Percentiles rank a stretch among this genome's conserved stretches.
Evolutionary conservation across 768 basidiomycete species (phyloP).

Genomic region (Tulasnella calospora): DNA sequence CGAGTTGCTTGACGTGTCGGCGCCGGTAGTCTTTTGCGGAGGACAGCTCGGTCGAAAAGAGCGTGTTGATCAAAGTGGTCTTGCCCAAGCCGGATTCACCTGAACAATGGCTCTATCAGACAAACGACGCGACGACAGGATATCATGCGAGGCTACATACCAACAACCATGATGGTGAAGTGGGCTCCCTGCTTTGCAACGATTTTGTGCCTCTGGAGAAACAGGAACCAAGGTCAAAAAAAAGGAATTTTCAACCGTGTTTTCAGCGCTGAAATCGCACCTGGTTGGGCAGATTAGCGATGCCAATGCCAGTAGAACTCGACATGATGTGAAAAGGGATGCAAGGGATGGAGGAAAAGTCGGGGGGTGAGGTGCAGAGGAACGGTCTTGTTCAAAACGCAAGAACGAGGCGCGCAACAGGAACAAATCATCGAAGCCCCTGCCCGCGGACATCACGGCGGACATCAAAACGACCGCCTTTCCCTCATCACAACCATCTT

Average conservation of each 20-base stretch:
- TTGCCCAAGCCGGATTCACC: slow-evolving; percentile 97
- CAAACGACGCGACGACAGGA: background rate
- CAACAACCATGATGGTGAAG: slow-evolving; percentile 99
- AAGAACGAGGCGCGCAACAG: background rate
- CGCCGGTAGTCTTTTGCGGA: slow-evolving; percentile 82
- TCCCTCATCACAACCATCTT: background rate
- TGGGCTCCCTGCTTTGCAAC: slow-evolving; percentile 95
- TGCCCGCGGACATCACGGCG: background rate
- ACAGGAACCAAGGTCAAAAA: slow-evolving; percentile 26
- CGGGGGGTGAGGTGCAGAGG: slow-evolving; percentile 11
- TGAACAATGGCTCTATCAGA: slow-evolving; percentile 34
- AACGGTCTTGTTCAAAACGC: slow-evolving; percentile 17
- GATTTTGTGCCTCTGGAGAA: slow-evolving; percentile 88
- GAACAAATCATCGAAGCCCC: background rate
- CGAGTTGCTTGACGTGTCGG: slow-evolving; percentile 91
- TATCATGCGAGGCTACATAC: slow-evolving; percentile 45
- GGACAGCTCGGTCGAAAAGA: slow-evolving; percentile 96
- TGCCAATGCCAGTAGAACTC: slow-evolving; percentile 61
- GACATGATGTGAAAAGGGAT: slow-evolving; percentile 25
- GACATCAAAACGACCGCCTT: background rate
- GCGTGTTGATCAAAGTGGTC: slow-evolving; percentile 96
- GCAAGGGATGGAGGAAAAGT: background rate
- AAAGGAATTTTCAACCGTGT: background rate
- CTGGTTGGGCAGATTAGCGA: slow-evolving; percentile 98
- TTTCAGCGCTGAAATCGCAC: slow-evolving; percentile 43